Conservation (phyloP, 106 monocot species). For the Dendrobium nobile region DNA sequence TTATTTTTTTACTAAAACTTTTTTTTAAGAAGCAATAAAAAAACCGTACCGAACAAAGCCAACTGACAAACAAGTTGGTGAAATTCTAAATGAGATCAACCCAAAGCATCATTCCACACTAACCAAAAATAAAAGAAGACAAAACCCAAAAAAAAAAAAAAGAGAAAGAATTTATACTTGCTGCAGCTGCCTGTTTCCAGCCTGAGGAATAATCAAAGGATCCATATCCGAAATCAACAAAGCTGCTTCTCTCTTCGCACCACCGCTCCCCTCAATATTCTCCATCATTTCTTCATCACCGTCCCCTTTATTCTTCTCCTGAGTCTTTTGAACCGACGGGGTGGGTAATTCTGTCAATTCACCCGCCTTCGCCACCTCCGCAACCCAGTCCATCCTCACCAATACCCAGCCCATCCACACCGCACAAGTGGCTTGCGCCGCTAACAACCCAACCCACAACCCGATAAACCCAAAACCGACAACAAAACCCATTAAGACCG, state of each 20-base stretch:
- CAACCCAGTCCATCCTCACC: slow-evolving; percentile 49
- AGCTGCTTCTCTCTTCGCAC: slow-evolving; percentile 6
- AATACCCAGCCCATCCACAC: slow-evolving; percentile 42
- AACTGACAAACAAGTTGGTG: no score
- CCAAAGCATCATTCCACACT: no score
- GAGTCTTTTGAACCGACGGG: not conserved
- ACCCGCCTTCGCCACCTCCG: slow-evolving; percentile 45
- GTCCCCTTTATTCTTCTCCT: not conserved
- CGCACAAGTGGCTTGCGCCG: slow-evolving; percentile 72
- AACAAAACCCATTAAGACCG: slow-evolving; percentile 41
- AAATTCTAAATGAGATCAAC: no score
- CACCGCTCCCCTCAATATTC: slow-evolving; percentile 3
- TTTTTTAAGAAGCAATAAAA: no score
- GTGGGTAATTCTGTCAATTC: slow-evolving; percentile 31
- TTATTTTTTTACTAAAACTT: no score
- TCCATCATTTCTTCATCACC: not conserved
- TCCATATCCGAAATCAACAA: slow-evolving; percentile 21
- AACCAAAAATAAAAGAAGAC: no score
- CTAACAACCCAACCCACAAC: slow-evolving; percentile 72
- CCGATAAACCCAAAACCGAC: slow-evolving; percentile 67
- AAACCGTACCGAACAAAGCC: no score
- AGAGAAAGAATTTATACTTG: not conserved
- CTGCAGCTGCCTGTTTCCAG: not conserved
- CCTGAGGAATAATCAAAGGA: slow-evolving; percentile 15
- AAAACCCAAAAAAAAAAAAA: not conserved